Evolutionary conservation across 768 basidiomycete genomes (phyloP).

Genomic region (Boletus insuetus): DNA sequence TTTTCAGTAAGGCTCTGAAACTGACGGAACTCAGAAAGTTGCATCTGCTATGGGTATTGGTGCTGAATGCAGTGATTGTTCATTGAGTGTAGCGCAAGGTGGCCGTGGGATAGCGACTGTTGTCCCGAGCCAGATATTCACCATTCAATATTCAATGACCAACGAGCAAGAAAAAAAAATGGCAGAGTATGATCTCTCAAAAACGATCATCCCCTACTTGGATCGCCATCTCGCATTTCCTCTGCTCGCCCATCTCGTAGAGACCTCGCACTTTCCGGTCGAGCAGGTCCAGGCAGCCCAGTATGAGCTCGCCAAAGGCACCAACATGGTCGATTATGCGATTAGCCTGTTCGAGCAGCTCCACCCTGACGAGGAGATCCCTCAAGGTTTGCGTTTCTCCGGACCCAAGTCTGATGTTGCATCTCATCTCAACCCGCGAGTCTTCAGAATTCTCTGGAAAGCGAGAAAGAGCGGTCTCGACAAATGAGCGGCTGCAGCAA

Average conservation of each 20-base stretch:
- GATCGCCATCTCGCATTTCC: constrained; percentile 96
- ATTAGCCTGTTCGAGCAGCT: constrained; percentile 76
- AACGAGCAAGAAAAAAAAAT: constrained; percentile 36
- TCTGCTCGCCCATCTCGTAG: constrained; percentile 82
- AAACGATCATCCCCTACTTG: constrained; percentile 85
- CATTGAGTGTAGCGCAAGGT: no score
- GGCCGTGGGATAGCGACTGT: no score
- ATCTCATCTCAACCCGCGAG: neutral
- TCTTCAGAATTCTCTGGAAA: constrained; percentile 77
- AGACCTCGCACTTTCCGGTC: constrained; percentile 69
- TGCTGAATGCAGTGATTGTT: no score
- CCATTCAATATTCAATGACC: no score
- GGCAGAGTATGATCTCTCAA: constrained; percentile 90
- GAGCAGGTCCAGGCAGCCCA: constrained; percentile 86
- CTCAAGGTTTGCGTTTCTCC: constrained; percentile 51
- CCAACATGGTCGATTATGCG: constrained; percentile 98
- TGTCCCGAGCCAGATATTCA: no score
- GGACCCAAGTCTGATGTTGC: neutral
- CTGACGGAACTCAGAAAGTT: no score
- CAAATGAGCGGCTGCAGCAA: constrained; percentile 79
- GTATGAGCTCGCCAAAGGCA: constrained; percentile 96
- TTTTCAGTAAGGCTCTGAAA: no score
- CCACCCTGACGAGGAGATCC: constrained; percentile 66
- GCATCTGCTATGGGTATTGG: no score
- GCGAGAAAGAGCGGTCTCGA: constrained; percentile 77